Base-by-base conservation (phyloP, 2,329 filamentous ascomycete genomes). In the Aspergillus eucalypticola region DNA sequence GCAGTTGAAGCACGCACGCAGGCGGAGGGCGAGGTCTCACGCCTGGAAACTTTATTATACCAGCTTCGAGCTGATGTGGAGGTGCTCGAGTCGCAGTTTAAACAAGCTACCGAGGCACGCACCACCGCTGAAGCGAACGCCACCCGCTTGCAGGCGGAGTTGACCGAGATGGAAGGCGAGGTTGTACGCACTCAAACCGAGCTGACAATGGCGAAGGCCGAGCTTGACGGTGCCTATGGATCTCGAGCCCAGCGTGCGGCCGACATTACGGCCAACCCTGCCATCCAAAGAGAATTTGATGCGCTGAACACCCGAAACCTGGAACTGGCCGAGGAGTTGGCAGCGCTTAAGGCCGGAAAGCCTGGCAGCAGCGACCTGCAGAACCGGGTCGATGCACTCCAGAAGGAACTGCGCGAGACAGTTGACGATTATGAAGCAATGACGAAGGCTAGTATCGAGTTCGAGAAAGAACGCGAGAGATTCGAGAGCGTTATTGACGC, bases 171-270 rank as follows among this genome's bases (percentile, higher is more conserved):
- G 39, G 87, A 89, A 70, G 80, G 83, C 58, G 85, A 90, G 68
- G 81, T 90, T 54, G 86, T 89, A 3, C 82, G 85, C 55, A 79
- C 89, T 5, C 87, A 87, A 38, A 90, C 88, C 2, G 88, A 98
- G 79, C 84, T 98, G 44, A 96, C 94, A n/a, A 89, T 98, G 66
- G 92, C 90, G 25, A 86, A 88, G 71, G 91, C 93, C 56, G 94
- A 98, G 75, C 90, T 98, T 25, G 95, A 96, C 69, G 92, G 92
- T 63, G 96, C 96, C 72, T 97, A 98, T 72, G 95, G 95, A 42
- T 85, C 83, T n/a, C 82, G 88, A 54, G 84, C 86, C 8, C 82
- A 90, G 71, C 85, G 88, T 32, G 87, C 87, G 11, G 88, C 86
- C n/a, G 86, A 89, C 71, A 84, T 84, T 10, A 84, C 85, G 8